phyloP scores from a whole-genome alignment of 257 asterid genomes.

The Solanum dulcamara region DNA sequence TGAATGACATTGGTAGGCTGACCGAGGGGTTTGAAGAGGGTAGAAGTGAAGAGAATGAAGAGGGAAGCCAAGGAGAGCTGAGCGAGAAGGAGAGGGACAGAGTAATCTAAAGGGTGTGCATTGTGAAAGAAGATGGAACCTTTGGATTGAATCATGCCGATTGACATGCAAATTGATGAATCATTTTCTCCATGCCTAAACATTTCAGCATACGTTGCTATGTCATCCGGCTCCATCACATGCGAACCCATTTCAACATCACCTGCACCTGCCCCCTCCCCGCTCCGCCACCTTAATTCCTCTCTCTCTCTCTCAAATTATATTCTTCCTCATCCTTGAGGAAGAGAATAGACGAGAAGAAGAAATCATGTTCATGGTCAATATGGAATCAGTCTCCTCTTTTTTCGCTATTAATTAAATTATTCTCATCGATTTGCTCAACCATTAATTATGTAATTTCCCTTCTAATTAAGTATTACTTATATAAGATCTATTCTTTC shows the following conservation, averaged over 20 bases:
- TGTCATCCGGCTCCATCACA: conserved; percentile 23
- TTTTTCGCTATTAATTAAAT: background rate
- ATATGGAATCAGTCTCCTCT: background rate
- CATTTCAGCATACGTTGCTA: conserved; percentile 4
- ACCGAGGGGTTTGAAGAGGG: conserved; percentile 26
- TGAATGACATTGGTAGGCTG: conserved; percentile 26
- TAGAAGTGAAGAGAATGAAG: conserved; percentile 6
- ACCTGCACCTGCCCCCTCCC: no score
- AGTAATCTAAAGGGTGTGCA: conserved; percentile 14
- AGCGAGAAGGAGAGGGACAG: conserved; percentile 19
- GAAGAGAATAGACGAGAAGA: background rate
- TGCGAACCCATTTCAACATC: conserved; percentile 15
- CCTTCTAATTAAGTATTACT: no score
- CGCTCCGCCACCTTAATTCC: background rate
- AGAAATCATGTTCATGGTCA: background rate
- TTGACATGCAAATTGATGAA: conserved; percentile 13
- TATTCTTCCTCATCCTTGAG: background rate
- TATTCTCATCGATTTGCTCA: no score
- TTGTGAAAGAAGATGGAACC: conserved; percentile 11
- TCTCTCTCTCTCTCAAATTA: background rate
- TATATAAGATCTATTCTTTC: no score
- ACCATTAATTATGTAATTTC: no score
- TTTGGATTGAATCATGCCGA: conserved; percentile 10
- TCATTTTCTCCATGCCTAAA: conserved; percentile 7
- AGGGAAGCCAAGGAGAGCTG: conserved; percentile 18